Base-by-base conservation (phyloP, 345 rosid species). In the Acer negundo region DNA sequence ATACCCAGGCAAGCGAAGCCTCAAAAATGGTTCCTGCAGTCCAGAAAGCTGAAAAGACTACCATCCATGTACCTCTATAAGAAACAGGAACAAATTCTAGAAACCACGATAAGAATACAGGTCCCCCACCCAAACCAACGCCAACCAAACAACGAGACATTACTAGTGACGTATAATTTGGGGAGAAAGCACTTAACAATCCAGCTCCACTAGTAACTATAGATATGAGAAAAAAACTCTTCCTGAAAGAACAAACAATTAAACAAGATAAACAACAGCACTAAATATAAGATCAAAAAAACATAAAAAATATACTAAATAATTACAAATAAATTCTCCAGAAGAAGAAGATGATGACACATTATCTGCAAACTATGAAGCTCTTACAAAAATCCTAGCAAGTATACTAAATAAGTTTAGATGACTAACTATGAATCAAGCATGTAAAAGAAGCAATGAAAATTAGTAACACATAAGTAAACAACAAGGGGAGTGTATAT, bases 1-100 rank as follows among this genome's bases (percentile, higher is more conserved):
- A 75, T 84, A 90, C 91, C 93, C 93, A 90, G 9, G 91, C 91
- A 38, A 87, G 78, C 38, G 86, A 73, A 74, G 89, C 93, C 81
- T 89, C 93, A 20, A 81, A 78, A 67, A 86, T 85, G 35, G 91
- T 75, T 72, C 93, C 93, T n/a, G 84, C 73, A 4, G 93, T 86
- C 90, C 91, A 89, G 73, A 84, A 89, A 63, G 77, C 72, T 15
- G 86, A 81, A 80, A 87, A 85, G 49, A 89, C 68, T 24, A 87
- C 82, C 93, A 86, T 89, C 93, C 93, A 89, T 47, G 69, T 71
- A 31, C 91, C 93, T 81, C 91, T 74, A 22, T 80, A 84, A 12
- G 90, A 77, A 56, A 90, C 75, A 49, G 93, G 93, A 67, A 90
- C 81, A 72, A 90, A 90, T 84, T 89, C 93, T 62, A 89, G 69